Base-by-base conservation (phyloP, 352 stramenopile species). In the Globisporangium canariense region DNA sequence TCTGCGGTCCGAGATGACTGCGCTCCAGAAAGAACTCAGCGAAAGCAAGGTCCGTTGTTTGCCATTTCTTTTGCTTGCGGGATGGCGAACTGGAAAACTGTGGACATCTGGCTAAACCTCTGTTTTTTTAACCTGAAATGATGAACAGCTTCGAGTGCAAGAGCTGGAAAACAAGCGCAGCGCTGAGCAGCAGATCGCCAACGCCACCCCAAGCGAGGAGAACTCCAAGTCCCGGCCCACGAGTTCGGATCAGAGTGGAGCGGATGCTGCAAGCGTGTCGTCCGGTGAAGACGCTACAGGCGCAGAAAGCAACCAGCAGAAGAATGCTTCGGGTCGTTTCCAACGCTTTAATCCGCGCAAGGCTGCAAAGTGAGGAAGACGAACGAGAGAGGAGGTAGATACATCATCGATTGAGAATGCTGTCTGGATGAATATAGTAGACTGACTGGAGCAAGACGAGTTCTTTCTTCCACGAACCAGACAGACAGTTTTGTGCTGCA, bases 21-120 rank as follows among this genome's bases (percentile, higher is more conserved):
- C 73, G n/a, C 65, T 93, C 1, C 73, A 94, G 54, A 75, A 64
- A 64, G 74, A 93, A 60, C 69, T 93, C 18, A 74, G 67, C 4
- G 66, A 88, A 71, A 81, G 64, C 66, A 89, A 89, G 73, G 83
- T 90, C 62, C 25, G 34, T 40, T 56, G 34, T n/a, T 6, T 32
- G n/a, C 3, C 34, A 13, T 32, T 18, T 45, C 32, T 22, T 40
- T 25, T 28, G 6, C 1, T 11, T 36, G 36, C 36, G 50, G 43
- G 16, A 14, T 14, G 41, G 14, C 11, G 11, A 25, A 13, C 3
- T 4, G 41, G 2, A 16, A n/a, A 14, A 25, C 11, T 18, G 4
- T 53, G 8, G 14, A 38, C 13, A 38, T 16, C 32, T 41, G n/a
- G 64, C 45, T 66, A 6, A 43, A 45, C 6, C 45, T 13, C 4